Evolutionary conservation across 2,329 filamentous ascomycete species (phyloP).

Genomic region (Colletotrichum sansevieriae): DNA sequence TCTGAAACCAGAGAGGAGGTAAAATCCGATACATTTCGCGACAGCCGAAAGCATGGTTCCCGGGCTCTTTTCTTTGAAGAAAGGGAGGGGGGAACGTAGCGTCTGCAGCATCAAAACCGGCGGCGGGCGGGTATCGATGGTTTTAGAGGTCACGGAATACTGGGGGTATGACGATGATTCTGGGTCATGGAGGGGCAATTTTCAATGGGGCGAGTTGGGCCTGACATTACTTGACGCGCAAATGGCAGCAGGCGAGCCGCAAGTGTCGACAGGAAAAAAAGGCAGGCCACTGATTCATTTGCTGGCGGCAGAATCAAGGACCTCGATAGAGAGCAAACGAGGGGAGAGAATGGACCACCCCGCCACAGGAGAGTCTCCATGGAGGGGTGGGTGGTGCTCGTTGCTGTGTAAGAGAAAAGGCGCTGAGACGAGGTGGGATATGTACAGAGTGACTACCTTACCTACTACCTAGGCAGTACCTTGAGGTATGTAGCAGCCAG

Average conservation of each 20-base stretch:
- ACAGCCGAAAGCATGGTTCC: conserved; percentile 14
- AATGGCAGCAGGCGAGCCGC: background rate
- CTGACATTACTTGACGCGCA: conserved; percentile 23
- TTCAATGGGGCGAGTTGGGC: background rate
- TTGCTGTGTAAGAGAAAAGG: too few species aligned
- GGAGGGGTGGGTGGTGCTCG: conserved; percentile 13
- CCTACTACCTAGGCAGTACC: too few species aligned
- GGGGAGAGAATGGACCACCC: too few species aligned
- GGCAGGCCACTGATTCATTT: conserved; percentile 14
- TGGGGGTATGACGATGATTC: conserved; percentile 41
- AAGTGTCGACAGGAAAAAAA: too few species aligned
- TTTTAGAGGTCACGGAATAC: conserved; percentile 20
- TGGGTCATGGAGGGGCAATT: conserved; percentile 39
- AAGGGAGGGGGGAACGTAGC: background rate
- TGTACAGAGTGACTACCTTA: too few species aligned
- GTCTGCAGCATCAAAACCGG: conserved; percentile 10
- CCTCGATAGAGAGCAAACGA: too few species aligned
- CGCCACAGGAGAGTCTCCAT: too few species aligned
- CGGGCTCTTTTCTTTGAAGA: background rate
- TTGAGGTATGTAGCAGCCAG: too few species aligned
- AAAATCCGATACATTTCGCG: conserved; percentile 19
- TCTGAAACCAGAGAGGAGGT: conserved; percentile 25
- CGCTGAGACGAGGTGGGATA: too few species aligned
- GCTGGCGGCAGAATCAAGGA: too few species aligned
- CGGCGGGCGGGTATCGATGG: conserved; percentile 8